A percentile compares a stretch with the other conserved stretches of the same genome.
These are phyloP conservation scores for Mikania micrantha DNA, from an alignment of 129 eudicot species.

Conservation along the genomic window DNA sequence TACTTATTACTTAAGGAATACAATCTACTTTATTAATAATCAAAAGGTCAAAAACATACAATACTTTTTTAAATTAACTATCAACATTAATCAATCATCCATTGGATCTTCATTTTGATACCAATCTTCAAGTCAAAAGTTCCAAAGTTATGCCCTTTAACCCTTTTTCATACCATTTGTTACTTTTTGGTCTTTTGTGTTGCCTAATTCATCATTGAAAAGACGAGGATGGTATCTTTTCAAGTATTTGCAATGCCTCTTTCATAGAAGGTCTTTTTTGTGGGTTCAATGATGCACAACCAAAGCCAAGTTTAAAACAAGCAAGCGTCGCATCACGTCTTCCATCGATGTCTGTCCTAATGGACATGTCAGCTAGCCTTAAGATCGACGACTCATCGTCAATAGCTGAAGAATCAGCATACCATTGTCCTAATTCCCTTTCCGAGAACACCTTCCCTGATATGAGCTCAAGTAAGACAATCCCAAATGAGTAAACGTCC, in stretches of 20 bases:
- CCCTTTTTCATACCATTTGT: conserved; percentile 21
- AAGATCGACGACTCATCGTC: conserved; percentile 49
- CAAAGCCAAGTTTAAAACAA: conserved; percentile 69
- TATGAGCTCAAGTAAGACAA: conserved; percentile 74
- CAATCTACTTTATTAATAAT: conserved; percentile 21
- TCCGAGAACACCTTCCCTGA: conserved; percentile 86
- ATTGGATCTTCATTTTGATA: conserved; percentile 30
- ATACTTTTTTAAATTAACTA: conserved; percentile 25
- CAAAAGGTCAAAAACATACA: conserved; percentile 23
- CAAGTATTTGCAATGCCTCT: conserved; percentile 72
- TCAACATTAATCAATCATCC: conserved; percentile 38
- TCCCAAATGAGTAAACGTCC: conserved; percentile 92
- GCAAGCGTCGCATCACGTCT: conserved; percentile 56
- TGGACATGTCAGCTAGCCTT: conserved; percentile 67
- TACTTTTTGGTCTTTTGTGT: conserved; percentile 36
- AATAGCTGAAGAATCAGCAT: conserved; percentile 26
- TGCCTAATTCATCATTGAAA: conserved; percentile 30
- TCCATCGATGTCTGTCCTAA: conserved; percentile 51
- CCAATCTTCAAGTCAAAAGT: conserved; percentile 46
- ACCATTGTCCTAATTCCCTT: conserved; percentile 69
- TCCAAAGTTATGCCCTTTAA: conserved; percentile 30
- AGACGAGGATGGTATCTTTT: conserved; percentile 46
- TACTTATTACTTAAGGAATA: conserved; percentile 14
- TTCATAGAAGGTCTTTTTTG: conserved; percentile 92
- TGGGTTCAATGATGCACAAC: conserved; percentile 81